Conservation (phyloP, 495 filamentous ascomycete species). For the Penicillium dipodomyicola region DNA sequence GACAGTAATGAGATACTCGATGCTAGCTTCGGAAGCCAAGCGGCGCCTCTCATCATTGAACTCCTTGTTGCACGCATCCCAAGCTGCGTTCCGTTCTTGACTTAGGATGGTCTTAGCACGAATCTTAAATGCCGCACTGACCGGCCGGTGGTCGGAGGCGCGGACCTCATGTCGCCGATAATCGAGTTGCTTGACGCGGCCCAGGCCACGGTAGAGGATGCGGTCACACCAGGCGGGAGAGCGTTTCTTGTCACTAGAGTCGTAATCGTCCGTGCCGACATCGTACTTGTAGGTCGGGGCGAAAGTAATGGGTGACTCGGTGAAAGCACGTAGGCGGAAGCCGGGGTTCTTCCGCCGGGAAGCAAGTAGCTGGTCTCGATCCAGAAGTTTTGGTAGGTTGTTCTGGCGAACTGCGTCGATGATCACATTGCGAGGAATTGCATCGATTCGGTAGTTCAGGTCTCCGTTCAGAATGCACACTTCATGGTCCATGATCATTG, state of each 20-base stretch:
- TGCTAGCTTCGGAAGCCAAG: constrained; percentile 60
- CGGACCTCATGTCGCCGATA: constrained; percentile 86
- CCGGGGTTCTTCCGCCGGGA: constrained; percentile 82
- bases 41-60: constrained; percentile 68
- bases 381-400: constrained; percentile 86
- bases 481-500: constrained; percentile 96
- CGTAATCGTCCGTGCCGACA: constrained; percentile 89
- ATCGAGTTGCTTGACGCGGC: constrained; percentile 79
- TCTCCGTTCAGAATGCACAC: constrained; percentile 95
- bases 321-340: constrained; percentile 82
- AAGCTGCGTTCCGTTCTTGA: constrained; percentile 59
- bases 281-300: constrained; percentile 98
- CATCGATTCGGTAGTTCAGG: constrained; percentile 96
- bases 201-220: constrained; percentile 78
- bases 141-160: constrained; percentile 89
- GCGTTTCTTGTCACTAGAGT: constrained; percentile 89
- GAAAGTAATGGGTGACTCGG: constrained; percentile 83
- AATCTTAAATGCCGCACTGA: constrained; percentile 78
- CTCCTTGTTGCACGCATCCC: constrained; percentile 67
- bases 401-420: constrained; percentile 74
- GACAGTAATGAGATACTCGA: constrained; percentile 53
- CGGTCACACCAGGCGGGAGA: constrained; percentile 98
- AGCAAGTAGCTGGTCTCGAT: constrained; percentile 89
- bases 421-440: constrained; percentile 89
- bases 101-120: constrained; percentile 75